Evolutionary conservation across 2,329 filamentous ascomycete genomes (phyloP).

Genomic region (Septoria petroselini): DNA sequence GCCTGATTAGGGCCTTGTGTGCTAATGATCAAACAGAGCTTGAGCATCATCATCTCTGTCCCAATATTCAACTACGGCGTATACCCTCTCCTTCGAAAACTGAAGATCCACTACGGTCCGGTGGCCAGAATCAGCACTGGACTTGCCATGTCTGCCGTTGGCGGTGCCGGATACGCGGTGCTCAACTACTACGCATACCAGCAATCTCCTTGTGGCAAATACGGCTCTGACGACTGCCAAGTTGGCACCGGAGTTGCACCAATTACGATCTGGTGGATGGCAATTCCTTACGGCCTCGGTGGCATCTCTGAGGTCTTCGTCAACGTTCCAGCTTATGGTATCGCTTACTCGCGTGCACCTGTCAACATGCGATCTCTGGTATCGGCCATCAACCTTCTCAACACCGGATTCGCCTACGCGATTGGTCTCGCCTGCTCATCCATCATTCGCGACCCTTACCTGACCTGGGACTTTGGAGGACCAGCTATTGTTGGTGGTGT

Average conservation of each 20-base stretch:
- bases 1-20: background rate
- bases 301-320: slow-evolving; percentile 44
- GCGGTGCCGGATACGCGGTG: slow-evolving; percentile 41
- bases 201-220: slow-evolving; percentile 45
- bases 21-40: slow-evolving; percentile 35
- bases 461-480: slow-evolving; percentile 51
- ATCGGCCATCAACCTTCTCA: slow-evolving; percentile 45
- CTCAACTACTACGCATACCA: slow-evolving; percentile 50
- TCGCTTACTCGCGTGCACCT: slow-evolving; percentile 46
- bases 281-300: slow-evolving; percentile 38
- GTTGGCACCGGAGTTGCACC: slow-evolving; percentile 37
- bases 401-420: slow-evolving; percentile 41
- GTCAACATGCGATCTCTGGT: slow-evolving; percentile 45
- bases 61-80: slow-evolving; percentile 45
- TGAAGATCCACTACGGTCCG: slow-evolving; percentile 44
- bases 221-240: slow-evolving; percentile 39
- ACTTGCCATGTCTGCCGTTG: slow-evolving; percentile 49
- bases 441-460: slow-evolving; percentile 47
- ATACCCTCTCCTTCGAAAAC: slow-evolving; percentile 45
- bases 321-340: slow-evolving; percentile 46
- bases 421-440: slow-evolving; percentile 41
- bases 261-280: slow-evolving; percentile 46
- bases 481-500: slow-evolving; percentile 49
- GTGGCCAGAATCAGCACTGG: slow-evolving; percentile 51
- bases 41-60: slow-evolving; percentile 46